Evolutionary conservation across 2,329 filamentous ascomycete species (phyloP), one percentile per base, ranked within the genome.

Genomic region (Aspergillus floridensis): DNA sequence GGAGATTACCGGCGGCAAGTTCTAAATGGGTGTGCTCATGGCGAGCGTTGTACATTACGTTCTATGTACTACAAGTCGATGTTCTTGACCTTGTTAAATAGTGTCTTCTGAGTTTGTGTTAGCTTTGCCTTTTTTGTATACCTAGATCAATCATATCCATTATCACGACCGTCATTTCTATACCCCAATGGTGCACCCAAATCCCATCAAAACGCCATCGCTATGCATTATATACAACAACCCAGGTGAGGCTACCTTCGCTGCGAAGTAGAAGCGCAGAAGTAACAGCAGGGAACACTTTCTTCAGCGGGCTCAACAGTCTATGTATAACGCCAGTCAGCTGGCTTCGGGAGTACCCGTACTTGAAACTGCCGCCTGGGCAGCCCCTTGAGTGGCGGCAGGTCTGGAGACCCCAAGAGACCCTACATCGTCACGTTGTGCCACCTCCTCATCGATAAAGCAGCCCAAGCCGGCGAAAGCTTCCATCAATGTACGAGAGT

Each of bases 401-500:
- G 70, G 61, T 24, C 68, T 67, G 16, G 68, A 62, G 6, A 53
- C 47, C 4, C 64, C 63, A 7, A 64, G 35, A 32, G 64, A 61
- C 58, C 52, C 61, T 35, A 61, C 51, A 41, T 63, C 64, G 46
- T 75, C 69, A 47, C 74, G 66, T 41, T 71, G 65, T 2, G 73
- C 57, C 19, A 80, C 69, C 70, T 96, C 93, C 49, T 97, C 92
- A 38, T 85, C 88, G 47, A 99, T 81, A 67, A 96, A 96, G 47
- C 96, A 90, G 0, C 90, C 92, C 61, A 99, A 75, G 0, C 96
- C 95, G 0, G 91, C 87, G 76, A 97, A 98, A 0, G 93, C 92
- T 72, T 97, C 93, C 61, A 91, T 90, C 72, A 99, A 79, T 24
- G 91, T 88, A 24, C 93, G 83, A 7, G 87, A 82, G 68, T 92